Evolutionary conservation across 2,329 filamentous ascomycete species (phyloP), one percentile per base, ranked within the genome.

Genomic region (Lecanicillium sp.): DNA sequence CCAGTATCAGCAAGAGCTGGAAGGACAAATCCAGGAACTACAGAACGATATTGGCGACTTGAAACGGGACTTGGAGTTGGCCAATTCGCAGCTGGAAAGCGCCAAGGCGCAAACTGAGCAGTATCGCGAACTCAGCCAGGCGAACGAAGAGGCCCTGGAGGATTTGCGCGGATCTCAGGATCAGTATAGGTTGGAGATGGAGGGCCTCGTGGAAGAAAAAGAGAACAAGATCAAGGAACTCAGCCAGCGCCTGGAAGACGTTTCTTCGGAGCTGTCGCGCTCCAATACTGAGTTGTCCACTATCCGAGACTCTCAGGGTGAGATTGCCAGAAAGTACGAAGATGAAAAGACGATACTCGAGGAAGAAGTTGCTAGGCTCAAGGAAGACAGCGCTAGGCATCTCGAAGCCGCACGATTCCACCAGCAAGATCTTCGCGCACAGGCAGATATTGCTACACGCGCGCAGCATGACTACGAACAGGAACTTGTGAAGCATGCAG

Each of bases 381-480:
- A 86, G 57, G 87, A 94, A 34, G 84, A 94, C 49, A 83, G 84
- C 42, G 84, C 88, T 48, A 78, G 84, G 38, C 82, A 90, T 57
- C 72, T 79, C 44, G 84, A 87, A 44, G 82, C 88, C 36, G 81
- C 87, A 22, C 81, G 86, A 48, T 87, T 84, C 55, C 85, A 95
- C 55, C 87, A 94, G 56, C 84, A 94, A 51, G 89, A 97, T 52
- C 77, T 97, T 30, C 89, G 92, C 45, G 82, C 87, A 0, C 92
- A 98, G 60, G 89, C 90, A 19, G 85, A 94, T 32, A 97, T 98
- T 53, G 88, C 92, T 3, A 81, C 87, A 38, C 85, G 87, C 58
- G 88, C 92, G 4, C 92, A 98, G 57, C 84, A 94, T 55, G 89
- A 92, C 49, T 98, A 98, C 56, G 94, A 98, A 59, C 81, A 81